Percentiles rank a stretch among this genome's conserved stretches.
Evolutionary conservation across 2,329 filamentous ascomycete species (phyloP).

Genomic region (Diplocarpon mali): DNA sequence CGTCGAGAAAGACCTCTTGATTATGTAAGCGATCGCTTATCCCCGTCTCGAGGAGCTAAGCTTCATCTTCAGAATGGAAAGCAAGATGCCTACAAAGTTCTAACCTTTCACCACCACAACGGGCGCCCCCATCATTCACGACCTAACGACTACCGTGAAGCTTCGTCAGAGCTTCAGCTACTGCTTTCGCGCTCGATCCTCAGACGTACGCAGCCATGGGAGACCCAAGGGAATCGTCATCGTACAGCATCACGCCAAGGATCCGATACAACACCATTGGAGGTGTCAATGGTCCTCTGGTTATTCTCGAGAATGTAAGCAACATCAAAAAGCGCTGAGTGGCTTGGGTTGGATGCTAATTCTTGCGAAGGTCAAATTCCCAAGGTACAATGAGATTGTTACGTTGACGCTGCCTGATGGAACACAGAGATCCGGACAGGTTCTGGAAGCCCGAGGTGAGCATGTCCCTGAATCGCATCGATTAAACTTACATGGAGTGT

Average conservation of each 20-base stretch:
- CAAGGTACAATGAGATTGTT: conserved; percentile 95
- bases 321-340: neutral
- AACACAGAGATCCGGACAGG: conserved; percentile 84
- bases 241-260: conserved; percentile 46
- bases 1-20: neutral
- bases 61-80: conserved; percentile 9
- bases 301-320: conserved; percentile 89
- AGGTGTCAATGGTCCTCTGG: conserved; percentile 94
- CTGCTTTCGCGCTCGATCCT: neutral
- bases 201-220: conserved; percentile 21
- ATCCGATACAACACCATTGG: conserved; percentile 97
- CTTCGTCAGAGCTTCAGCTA: conserved; percentile 7
- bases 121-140: conserved; percentile 5
- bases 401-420: conserved; percentile 93
- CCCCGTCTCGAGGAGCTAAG: conserved; percentile 7
- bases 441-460: conserved; percentile 90
- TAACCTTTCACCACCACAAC: conserved; percentile 9
- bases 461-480: conserved; percentile 2
- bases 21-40: conserved; percentile 10
- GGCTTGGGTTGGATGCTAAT: conserved; percentile 13
- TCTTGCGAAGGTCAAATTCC: conserved; percentile 78
- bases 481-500: neutral
- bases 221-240: conserved; percentile 29
- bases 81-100: conserved; percentile 2
- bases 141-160: conserved; percentile 8